phyloP scores from a whole-genome alignment of 1,284 basidiomycete species.

The Leccinum variabile region DNA sequence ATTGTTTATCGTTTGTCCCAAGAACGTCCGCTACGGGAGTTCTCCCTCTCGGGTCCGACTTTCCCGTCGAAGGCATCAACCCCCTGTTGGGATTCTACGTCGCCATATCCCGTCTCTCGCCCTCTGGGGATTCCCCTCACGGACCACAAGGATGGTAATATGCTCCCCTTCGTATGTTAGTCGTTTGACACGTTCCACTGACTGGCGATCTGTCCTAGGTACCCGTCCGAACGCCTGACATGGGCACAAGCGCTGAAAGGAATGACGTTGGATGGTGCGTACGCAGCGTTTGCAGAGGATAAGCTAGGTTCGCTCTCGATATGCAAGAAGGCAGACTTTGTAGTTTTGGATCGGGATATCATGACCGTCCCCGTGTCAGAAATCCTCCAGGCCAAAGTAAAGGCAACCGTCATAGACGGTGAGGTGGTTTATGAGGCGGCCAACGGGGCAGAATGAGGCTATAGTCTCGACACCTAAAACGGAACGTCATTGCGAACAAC shows the following conservation, averaged over 20 bases:
- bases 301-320: conserved; percentile 64
- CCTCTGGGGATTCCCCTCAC: conserved; percentile 76
- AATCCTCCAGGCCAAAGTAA: conserved; percentile 55
- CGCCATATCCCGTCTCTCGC: conserved; percentile 72
- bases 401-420: conserved; percentile 74
- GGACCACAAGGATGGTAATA: conserved; percentile 75
- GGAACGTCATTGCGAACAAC: background rate
- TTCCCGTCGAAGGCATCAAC: conserved; percentile 85
- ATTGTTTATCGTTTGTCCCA: background rate
- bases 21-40: conserved; percentile 48
- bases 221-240: conserved; percentile 66
- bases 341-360: conserved; percentile 78
- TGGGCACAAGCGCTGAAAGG: conserved; percentile 77
- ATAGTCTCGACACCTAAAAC: too few species aligned
- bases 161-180: conserved; percentile 18
- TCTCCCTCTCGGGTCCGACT: conserved; percentile 86
- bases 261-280: conserved; percentile 87
- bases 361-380: conserved; percentile 62
- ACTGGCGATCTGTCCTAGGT: conserved; percentile 47
- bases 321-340: conserved; percentile 86
- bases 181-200: background rate
- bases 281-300: conserved; percentile 79
- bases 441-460: too few species aligned
- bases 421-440: conserved; percentile 53
- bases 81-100: conserved; percentile 86